These are phyloP conservation scores for Turnera subulata DNA, from an alignment of 345 rosid species.

Conservation along the genomic window DNA sequence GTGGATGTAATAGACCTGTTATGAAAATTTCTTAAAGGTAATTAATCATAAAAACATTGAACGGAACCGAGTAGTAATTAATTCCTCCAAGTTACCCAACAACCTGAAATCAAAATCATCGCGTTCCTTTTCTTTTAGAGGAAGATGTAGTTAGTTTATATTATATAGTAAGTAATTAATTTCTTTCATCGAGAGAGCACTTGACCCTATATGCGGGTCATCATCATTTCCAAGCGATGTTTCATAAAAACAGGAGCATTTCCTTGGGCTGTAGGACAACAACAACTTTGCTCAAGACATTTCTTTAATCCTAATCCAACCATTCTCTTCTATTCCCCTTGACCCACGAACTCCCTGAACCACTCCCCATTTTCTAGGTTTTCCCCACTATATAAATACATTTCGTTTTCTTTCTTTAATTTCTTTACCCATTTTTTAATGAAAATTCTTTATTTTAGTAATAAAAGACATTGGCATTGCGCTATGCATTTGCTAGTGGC, in stretches of 20 bases:
- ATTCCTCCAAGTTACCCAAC: no score
- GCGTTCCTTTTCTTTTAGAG: no score
- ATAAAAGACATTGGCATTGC: no score
- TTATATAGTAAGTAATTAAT: neutral
- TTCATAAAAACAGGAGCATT: conserved; percentile 42
- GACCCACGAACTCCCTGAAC: conserved; percentile 29
- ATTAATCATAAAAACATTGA: no score
- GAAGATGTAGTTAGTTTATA: no score
- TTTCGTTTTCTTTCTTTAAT: neutral
- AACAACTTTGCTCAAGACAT: conserved; percentile 35
- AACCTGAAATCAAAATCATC: no score
- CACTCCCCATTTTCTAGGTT: conserved; percentile 9
- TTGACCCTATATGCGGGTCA: conserved; percentile 11
- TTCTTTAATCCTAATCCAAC: conserved; percentile 50
- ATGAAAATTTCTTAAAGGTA: no score
- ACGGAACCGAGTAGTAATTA: no score
- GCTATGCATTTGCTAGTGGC: no score
- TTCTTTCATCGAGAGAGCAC: no score
- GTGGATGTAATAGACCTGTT: no score
- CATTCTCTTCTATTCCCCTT: conserved; percentile 24
- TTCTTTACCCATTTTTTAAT: conserved; percentile 6
- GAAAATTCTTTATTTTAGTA: no score
- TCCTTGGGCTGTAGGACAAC: conserved; percentile 33
- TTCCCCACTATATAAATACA: neutral
- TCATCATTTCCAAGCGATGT: conserved; percentile 45